These are phyloP conservation scores for Leccinum cinnamomeum DNA, from an alignment of 1,284 basidiomycete species.

Conservation along the genomic window DNA sequence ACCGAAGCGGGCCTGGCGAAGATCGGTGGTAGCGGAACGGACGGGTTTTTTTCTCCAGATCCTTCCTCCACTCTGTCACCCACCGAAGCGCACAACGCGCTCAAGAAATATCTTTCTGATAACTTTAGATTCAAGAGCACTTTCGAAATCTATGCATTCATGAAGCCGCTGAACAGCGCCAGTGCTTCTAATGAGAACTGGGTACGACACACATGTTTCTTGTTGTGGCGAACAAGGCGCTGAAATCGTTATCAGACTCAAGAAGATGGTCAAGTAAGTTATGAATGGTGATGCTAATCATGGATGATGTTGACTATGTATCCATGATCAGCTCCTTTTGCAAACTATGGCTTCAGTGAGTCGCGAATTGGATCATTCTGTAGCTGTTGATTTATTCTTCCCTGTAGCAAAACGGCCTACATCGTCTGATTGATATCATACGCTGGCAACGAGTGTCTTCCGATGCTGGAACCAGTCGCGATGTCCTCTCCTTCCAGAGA, in stretches of 20 bases:
- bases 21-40: constrained; percentile 37
- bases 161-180: constrained; percentile 48
- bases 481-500: constrained; percentile 58
- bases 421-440: constrained; percentile 54
- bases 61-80: constrained; percentile 39
- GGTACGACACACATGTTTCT: constrained; percentile 41
- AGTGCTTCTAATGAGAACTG: constrained; percentile 48
- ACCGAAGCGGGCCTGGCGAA: constrained; percentile 49
- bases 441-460: constrained; percentile 46
- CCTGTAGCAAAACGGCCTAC: constrained; percentile 49
- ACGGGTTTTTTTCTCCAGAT: constrained; percentile 38
- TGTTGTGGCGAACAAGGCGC: background rate
- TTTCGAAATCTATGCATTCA: constrained; percentile 49
- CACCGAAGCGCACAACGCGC: constrained; percentile 48
- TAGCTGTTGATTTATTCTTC: background rate
- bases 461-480: constrained; percentile 34
- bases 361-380: background rate
- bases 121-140: constrained; percentile 45
- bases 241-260: constrained; percentile 38
- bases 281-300: background rate
- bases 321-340: constrained; percentile 41
- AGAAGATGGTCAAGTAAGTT: constrained; percentile 53
- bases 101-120: constrained; percentile 48
- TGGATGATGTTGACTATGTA: constrained; percentile 2
- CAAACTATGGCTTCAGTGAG: constrained; percentile 43